These are phyloP conservation scores for Cryptomeria japonica DNA, from an alignment of 75 land plant species.

Conservation along the genomic window DNA sequence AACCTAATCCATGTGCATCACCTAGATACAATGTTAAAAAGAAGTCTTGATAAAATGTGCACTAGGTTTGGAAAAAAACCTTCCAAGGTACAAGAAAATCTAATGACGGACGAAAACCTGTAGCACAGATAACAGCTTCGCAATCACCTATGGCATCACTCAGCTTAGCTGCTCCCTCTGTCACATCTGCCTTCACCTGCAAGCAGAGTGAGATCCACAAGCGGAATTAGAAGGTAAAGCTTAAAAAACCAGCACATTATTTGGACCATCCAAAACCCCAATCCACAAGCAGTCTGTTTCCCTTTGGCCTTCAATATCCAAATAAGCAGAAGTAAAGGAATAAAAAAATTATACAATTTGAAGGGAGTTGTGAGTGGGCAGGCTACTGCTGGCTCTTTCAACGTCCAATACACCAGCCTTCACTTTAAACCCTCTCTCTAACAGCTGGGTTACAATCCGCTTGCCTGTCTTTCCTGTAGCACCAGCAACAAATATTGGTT, in stretches of 20 bases:
- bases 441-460: slow-evolving; percentile 73
- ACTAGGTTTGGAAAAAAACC: slow-evolving; percentile 32
- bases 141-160: slow-evolving; percentile 74
- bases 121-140: slow-evolving; percentile 84
- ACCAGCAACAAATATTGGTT: slow-evolving; percentile 73
- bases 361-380: slow-evolving; percentile 20
- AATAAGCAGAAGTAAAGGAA: no score
- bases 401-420: slow-evolving; percentile 85
- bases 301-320: no score
- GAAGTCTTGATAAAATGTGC: no score
- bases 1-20: no score
- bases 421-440: slow-evolving; percentile 65
- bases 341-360: no score
- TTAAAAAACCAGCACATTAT: no score
- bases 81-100: slow-evolving; percentile 90
- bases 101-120: slow-evolving; percentile 73
- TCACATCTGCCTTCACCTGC: slow-evolving; percentile 90
- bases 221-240: no score
- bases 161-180: slow-evolving; percentile 65
- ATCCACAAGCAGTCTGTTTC: no score
- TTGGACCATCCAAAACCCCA: no score
- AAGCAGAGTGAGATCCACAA: background rate
- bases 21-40: background rate
- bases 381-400: slow-evolving; percentile 46
- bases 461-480: slow-evolving; percentile 59